A percentile compares a stretch with the other conserved stretches of the same genome.
phyloP scores from a whole-genome alignment of 2,329 filamentous ascomycete genomes.

The Scolecobasidium constrictum region DNA sequence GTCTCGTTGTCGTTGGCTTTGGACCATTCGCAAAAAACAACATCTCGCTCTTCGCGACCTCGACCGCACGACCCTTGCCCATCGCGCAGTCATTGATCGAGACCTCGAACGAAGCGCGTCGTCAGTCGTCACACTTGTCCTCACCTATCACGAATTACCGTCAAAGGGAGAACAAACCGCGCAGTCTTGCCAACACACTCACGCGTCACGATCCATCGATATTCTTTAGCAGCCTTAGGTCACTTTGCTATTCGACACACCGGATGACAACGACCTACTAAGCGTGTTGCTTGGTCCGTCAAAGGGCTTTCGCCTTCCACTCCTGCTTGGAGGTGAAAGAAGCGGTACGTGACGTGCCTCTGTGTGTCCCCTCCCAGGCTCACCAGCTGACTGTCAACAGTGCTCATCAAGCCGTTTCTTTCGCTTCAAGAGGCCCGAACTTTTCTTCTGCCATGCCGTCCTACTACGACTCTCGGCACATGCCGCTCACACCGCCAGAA shows the following conservation, averaged over 20 bases:
- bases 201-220: too few species aligned
- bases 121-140: too few species aligned
- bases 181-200: too few species aligned
- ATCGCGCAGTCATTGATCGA: too few species aligned
- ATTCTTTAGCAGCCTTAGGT: too few species aligned
- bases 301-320: constrained; percentile 24
- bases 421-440: constrained; percentile 21
- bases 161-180: too few species aligned
- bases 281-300: constrained; percentile 7
- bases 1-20: neutral
- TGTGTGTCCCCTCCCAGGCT: neutral
- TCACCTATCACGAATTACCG: too few species aligned
- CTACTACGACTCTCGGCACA: constrained; percentile 35
- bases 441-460: constrained; percentile 35
- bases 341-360: constrained; percentile 22
- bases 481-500: constrained; percentile 40
- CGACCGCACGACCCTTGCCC: too few species aligned
- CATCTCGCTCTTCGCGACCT: neutral
- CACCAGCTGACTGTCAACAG: neutral
- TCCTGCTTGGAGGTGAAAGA: constrained; percentile 24
- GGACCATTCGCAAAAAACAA: neutral
- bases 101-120: too few species aligned
- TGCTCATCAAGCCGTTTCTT: constrained; percentile 28
- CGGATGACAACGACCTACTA: constrained; percentile 10
- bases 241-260: too few species aligned